Evolutionary conservation across 495 filamentous ascomycete genomes (phyloP), one percentile per base, ranked within the genome.

Genomic region (Penicillium soppii): DNA sequence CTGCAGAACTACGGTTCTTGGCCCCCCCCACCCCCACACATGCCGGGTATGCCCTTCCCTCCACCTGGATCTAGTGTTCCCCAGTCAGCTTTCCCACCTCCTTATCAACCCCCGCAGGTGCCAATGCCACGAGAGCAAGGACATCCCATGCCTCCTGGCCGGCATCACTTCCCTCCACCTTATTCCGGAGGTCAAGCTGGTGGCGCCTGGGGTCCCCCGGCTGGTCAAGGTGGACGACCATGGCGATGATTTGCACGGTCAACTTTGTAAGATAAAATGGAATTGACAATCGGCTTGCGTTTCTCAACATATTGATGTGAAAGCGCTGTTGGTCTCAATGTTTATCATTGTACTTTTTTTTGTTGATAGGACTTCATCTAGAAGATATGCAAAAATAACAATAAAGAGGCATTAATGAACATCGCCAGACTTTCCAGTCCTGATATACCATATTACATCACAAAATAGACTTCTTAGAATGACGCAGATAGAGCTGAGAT

Each of bases 1-100:
- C 78, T 74, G 12, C 67, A 66, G 7, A 73, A 74, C 33, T 82
- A 77, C 21, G 79, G 76, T n/a, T 65, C 71, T 38, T 82, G 78
- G 79, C 74, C 77, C 19, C 71, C 69, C 21, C 73, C 73, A 47
- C 69, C 73, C 29, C 62, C 64, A 21, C 63, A 59, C 7, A 51
- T 62, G 52, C 32, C 58, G 41, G 39, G 33, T 20, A 59, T 56
- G 57, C 52, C 54, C 36, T 65, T 54, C 23, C 52, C 61, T 36
- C 56, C 47, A 47, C 51, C 48, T 7, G 62, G 53, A 4, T 47
- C 59, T 0, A 59, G 58, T 3, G 54, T 57, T 38, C 44, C 37
- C 16, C 48, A 39, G 19, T 47, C 72, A 0, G 63, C 66, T 1
- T 71, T 67, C 29, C 58, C 61, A 46, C 68, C 57, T 19, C 50